A percentile compares a stretch with the other conserved stretches of the same genome.
phyloP scores from a whole-genome alignment of 2,329 filamentous ascomycete genomes.

The Emydomyces testavorans region DNA sequence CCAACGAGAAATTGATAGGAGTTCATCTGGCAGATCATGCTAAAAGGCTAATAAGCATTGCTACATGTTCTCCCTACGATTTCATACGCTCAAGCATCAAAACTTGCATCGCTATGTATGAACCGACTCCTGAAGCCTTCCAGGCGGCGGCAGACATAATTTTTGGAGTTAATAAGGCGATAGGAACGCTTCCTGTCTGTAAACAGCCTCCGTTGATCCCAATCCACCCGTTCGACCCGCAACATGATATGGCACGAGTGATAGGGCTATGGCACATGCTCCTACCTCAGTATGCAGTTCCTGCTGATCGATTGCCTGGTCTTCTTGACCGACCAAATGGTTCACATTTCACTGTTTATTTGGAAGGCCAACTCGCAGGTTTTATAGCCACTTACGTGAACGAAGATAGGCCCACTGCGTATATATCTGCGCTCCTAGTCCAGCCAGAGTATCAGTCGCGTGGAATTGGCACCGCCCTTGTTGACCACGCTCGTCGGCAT shows the following conservation, averaged over 20 bases:
- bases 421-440: slow-evolving; percentile 18
- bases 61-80: slow-evolving; percentile 37
- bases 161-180: slow-evolving; percentile 26
- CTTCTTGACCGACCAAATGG: slow-evolving; percentile 14
- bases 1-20: slow-evolving; percentile 29
- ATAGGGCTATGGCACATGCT: slow-evolving; percentile 14
- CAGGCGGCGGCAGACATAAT: slow-evolving; percentile 30
- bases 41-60: slow-evolving; percentile 29
- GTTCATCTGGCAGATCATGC: slow-evolving; percentile 24
- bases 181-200: slow-evolving; percentile 30
- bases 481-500: slow-evolving; percentile 12
- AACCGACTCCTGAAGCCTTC: slow-evolving; percentile 36
- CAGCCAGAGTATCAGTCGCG: slow-evolving; percentile 19
- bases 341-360: slow-evolving; percentile 9
- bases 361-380: slow-evolving; percentile 5
- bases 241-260: slow-evolving; percentile 7
- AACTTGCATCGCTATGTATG: slow-evolving; percentile 37
- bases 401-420: slow-evolving; percentile 13
- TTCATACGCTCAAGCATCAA: slow-evolving; percentile 29
- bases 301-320: slow-evolving; percentile 3
- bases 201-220: slow-evolving; percentile 14
- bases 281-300: slow-evolving; percentile 14
- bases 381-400: slow-evolving; percentile 16
- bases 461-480: slow-evolving; percentile 19
- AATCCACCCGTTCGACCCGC: slow-evolving; percentile 9